Evolutionary conservation across 805 yeast species (phyloP).

Genomic region (Scheffersomyces stipitis): DNA sequence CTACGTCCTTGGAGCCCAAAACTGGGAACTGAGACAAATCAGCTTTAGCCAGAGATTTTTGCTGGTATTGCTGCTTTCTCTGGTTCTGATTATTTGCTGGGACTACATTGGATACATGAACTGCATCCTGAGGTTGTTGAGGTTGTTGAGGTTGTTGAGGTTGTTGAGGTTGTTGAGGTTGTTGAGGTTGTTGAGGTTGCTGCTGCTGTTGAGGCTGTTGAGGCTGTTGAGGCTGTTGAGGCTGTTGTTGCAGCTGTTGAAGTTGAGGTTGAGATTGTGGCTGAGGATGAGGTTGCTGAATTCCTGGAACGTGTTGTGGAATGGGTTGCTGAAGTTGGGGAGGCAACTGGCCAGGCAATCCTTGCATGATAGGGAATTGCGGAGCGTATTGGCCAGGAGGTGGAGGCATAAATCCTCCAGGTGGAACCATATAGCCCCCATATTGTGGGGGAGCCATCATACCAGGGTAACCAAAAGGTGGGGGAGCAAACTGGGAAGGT

Average conservation of each 20-base stretch:
- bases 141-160: conserved; percentile 8
- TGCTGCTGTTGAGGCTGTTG: conserved; percentile 14
- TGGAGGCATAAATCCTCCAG: conserved; percentile 36
- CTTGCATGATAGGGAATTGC: conserved; percentile 22
- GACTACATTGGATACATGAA: too few relatives aligned
- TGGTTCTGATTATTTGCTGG: too few relatives aligned
- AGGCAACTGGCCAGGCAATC: conserved; percentile 17
- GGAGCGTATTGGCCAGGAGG: conserved; percentile 36
- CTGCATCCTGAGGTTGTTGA: conserved; percentile 9
- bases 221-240: conserved; percentile 8
- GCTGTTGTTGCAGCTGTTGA: conserved; percentile 6
- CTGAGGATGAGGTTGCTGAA: conserved; percentile 15
- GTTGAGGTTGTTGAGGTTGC: conserved; percentile 5
- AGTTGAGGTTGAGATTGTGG: conserved; percentile 14
- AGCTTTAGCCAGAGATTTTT: too few relatives aligned
- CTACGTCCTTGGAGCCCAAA: conserved; percentile 47
- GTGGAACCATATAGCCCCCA: conserved; percentile 44
- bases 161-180: conserved; percentile 10
- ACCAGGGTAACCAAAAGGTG: conserved; percentile 36
- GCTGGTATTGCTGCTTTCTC: too few relatives aligned
- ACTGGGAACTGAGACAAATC: conserved; percentile 55
- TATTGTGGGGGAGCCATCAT: conserved; percentile 32
- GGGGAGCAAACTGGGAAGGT: conserved; percentile 14
- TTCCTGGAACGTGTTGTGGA: conserved; percentile 15
- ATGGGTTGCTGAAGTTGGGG: conserved; percentile 15